phyloP scores from a whole-genome alignment of 2,329 filamentous ascomycete genomes.

The Fusarium pseudocircinatum region DNA sequence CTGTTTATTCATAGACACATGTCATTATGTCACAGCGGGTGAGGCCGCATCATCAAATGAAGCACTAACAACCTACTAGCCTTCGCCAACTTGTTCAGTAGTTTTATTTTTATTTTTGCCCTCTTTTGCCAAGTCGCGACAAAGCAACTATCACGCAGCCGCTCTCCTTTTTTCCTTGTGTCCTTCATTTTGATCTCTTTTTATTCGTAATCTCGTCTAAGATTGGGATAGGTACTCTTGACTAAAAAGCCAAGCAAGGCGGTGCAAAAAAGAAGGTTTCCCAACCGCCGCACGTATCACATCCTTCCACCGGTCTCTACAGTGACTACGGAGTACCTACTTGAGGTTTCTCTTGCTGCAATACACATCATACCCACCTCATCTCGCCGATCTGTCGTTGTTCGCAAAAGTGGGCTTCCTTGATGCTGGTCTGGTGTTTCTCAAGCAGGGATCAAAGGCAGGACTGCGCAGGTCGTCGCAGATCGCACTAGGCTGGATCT shows the following conservation, averaged over 20 bases:
- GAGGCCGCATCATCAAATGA: conserved; percentile 30
- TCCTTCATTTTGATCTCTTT: conserved; percentile 12
- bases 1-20: background rate
- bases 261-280: conserved; percentile 22
- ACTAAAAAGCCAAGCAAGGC: conserved; percentile 33
- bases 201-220: conserved; percentile 17
- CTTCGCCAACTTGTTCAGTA: conserved; percentile 3
- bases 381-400: conserved; percentile 30
- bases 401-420: conserved; percentile 23
- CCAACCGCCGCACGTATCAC: conserved; percentile 20
- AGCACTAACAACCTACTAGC: conserved; percentile 10
- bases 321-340: background rate
- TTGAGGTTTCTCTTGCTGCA: background rate
- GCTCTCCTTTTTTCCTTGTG: background rate
- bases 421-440: conserved; percentile 24
- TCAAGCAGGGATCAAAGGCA: conserved; percentile 31
- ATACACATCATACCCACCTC: conserved; percentile 13
- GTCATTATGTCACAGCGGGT: conserved; percentile 35
- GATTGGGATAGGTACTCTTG: background rate
- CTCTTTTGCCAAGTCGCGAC: background rate
- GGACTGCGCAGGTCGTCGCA: conserved; percentile 17
- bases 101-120: background rate
- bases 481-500: conserved; percentile 28
- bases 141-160: background rate
- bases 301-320: conserved; percentile 14